phyloP scores from a whole-genome alignment of 2,329 filamentous ascomycete genomes.

The Graphium sp. region DNA sequence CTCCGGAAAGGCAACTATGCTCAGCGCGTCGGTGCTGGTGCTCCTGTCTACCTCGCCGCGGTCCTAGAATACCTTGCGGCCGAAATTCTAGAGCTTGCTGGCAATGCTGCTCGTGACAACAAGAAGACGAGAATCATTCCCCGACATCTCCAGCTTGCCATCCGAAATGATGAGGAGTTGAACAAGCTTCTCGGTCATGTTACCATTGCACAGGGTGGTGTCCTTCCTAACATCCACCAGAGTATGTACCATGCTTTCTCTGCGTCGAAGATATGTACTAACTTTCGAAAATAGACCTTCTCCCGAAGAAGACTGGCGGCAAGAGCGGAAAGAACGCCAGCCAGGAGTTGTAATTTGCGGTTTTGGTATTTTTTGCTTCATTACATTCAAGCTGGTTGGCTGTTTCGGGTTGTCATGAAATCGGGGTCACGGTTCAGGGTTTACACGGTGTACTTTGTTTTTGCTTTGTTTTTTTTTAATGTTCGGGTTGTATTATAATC shows the following conservation, averaged over 20 bases:
- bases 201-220: slow-evolving; percentile 94
- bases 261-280: slow-evolving; percentile 13
- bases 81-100: slow-evolving; percentile 96
- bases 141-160: slow-evolving; percentile 95
- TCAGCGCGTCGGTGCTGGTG: slow-evolving; percentile 97
- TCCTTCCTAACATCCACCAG: slow-evolving; percentile 92
- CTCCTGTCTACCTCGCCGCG: slow-evolving; percentile 90
- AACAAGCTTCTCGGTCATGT: slow-evolving; percentile 96
- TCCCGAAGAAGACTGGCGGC: slow-evolving; percentile 93
- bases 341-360: slow-evolving; percentile 70
- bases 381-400: slow-evolving; percentile 36
- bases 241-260: slow-evolving; percentile 42
- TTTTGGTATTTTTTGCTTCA: slow-evolving; percentile 33
- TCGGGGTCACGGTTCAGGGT: slow-evolving; percentile 66
- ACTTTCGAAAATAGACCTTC: slow-evolving; percentile 52
- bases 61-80: slow-evolving; percentile 97
- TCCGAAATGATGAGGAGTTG: slow-evolving; percentile 98
- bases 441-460: slow-evolving; percentile 34
- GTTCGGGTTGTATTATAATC: slow-evolving; percentile 60
- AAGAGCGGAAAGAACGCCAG: slow-evolving; percentile 86
- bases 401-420: slow-evolving; percentile 66
- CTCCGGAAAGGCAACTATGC: slow-evolving; percentile 99
- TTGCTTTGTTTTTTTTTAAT: slow-evolving; percentile 33
- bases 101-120: slow-evolving; percentile 97
- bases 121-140: slow-evolving; percentile 99